Conservation (phyloP, 2,329 filamentous ascomycete species). For the Talaromyces sp. region DNA sequence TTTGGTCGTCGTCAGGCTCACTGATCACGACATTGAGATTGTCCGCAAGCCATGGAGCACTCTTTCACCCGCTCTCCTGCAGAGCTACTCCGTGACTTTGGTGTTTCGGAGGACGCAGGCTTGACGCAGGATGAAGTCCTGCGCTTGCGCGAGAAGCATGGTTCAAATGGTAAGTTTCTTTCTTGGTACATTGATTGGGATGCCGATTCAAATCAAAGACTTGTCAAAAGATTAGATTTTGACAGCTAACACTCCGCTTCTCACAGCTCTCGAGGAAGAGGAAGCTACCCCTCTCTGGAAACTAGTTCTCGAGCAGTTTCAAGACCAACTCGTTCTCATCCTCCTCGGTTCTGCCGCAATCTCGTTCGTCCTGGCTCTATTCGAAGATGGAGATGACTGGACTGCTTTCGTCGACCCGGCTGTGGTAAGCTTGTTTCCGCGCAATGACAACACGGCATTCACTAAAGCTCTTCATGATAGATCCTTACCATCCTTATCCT, state of each 20-base stretch:
- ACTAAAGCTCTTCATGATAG: constrained; percentile 42
- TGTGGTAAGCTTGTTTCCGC: constrained; percentile 65
- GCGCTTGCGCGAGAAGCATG: constrained; percentile 47
- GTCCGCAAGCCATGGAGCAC: constrained; percentile 47
- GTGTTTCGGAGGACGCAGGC: constrained; percentile 50
- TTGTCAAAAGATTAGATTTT: constrained; percentile 15
- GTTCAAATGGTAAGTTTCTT: constrained; percentile 51
- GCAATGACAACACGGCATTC: not conserved
- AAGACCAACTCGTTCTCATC: constrained; percentile 96
- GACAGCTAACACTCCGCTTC: constrained; percentile 15
- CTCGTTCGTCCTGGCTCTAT: constrained; percentile 87
- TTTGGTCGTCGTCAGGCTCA: constrained; percentile 6
- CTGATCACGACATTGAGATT: constrained; percentile 14
- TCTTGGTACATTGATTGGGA: not conserved
- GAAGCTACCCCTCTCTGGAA: constrained; percentile 95
- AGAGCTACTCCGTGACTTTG: constrained; percentile 52
- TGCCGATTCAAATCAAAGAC: not conserved
- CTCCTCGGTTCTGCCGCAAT: constrained; percentile 87
- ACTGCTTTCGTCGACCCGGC: constrained; percentile 94
- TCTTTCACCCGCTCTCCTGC: constrained; percentile 49
- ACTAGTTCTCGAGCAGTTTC: constrained; percentile 96
- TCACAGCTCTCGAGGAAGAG: constrained; percentile 75
- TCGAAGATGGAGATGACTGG: constrained; percentile 92
- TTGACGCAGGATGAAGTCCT: constrained; percentile 49
- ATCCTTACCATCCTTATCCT: constrained; percentile 96